Conservation (phyloP, 768 basidiomycete species). For the Agrocybe chaxingu region DNA sequence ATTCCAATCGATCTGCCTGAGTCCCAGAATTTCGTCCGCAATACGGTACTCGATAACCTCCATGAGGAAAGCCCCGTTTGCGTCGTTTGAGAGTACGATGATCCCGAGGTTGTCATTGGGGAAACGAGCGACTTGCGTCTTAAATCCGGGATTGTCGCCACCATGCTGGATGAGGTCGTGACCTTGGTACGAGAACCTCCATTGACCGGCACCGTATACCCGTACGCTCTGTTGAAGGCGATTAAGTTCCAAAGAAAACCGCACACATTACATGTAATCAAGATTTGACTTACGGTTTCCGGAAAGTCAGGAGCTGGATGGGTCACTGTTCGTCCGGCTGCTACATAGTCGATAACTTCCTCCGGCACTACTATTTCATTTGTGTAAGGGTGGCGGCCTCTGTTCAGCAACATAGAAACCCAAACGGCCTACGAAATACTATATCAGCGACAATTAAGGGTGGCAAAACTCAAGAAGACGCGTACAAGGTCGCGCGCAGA, state of each 20-base stretch:
- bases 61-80: constrained; percentile 26
- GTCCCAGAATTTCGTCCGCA: constrained; percentile 31
- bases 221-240: constrained; percentile 27
- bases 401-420: constrained; percentile 38
- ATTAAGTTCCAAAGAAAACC: too few relatives aligned
- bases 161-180: constrained; percentile 42
- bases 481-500: constrained; percentile 38
- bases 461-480: background rate
- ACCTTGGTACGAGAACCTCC: constrained; percentile 35
- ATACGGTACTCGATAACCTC: constrained; percentile 36
- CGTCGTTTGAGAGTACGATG: constrained; percentile 38
- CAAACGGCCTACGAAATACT: constrained; percentile 23
- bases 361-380: constrained; percentile 34
- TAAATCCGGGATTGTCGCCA: constrained; percentile 36
- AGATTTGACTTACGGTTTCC: constrained; percentile 24
- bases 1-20: constrained; percentile 36
- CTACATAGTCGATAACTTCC: constrained; percentile 32
- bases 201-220: constrained; percentile 39
- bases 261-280: background rate
- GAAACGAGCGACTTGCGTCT: constrained; percentile 27
- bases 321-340: constrained; percentile 31
- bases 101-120: constrained; percentile 37
- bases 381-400: constrained; percentile 34
- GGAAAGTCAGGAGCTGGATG: constrained; percentile 32
- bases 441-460: background rate